Evolutionary conservation across 345 rosid species (phyloP).

Genomic region (Euphorbia tirucalli): DNA sequence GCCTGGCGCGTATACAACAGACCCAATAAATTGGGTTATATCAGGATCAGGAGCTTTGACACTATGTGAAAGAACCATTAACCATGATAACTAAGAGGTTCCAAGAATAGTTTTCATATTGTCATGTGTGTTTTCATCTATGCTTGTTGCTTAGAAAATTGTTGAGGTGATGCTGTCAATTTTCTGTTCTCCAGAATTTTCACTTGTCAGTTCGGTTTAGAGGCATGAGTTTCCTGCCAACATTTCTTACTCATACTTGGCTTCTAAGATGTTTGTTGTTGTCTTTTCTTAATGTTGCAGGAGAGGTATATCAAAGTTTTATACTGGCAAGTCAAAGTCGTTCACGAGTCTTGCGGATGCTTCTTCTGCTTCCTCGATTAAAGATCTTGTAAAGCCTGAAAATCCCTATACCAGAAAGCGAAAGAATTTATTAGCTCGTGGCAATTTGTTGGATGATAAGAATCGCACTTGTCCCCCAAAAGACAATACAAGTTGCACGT

Average conservation of each 20-base stretch:
- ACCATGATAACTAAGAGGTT: too few relatives aligned
- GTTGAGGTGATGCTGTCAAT: neutral
- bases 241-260: too few relatives aligned
- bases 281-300: conserved; percentile 25
- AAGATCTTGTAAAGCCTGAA: conserved; percentile 44
- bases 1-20: too few relatives aligned
- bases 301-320: conserved; percentile 44
- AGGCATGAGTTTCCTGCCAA: neutral
- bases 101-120: too few relatives aligned
- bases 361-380: conserved; percentile 24
- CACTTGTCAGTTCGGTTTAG: neutral
- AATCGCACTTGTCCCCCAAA: conserved; percentile 3
- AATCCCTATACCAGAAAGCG: conserved; percentile 36
- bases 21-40: too few relatives aligned
- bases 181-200: neutral
- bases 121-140: neutral
- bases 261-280: conserved; percentile 3
- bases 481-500: conserved; percentile 21
- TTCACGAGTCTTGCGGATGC: conserved; percentile 48
- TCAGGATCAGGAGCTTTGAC: too few relatives aligned
- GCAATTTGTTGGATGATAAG: conserved; percentile 14
- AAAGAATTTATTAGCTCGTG: conserved; percentile 31
- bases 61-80: too few relatives aligned
- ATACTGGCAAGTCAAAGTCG: conserved; percentile 46
- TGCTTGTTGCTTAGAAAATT: neutral